Evolutionary conservation across 768 basidiomycete species (phyloP), one percentile per base, ranked within the genome.

Genomic region (Lactarius akahatsu): DNA sequence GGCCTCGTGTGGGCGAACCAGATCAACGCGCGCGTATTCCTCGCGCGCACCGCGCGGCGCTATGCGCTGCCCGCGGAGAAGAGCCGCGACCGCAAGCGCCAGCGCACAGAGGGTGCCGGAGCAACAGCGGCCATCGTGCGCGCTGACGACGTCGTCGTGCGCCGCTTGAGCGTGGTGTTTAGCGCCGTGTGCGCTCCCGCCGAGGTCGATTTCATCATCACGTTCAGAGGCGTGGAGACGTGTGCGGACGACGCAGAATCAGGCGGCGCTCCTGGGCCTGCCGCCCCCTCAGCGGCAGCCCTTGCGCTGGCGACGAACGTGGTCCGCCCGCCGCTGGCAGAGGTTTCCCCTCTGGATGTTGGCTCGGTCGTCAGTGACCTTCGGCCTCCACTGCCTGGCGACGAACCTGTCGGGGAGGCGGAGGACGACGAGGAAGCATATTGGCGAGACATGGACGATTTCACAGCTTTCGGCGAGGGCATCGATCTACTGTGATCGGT

Each of bases 1-100:
- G 96, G 96, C 3, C 85, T 97, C 59, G 88, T 87, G 10, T 98
- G 96, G 96, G 91, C 96, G 18, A 98, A 96, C 75, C 90, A 93
- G 72, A 81, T 98, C 64, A 96, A 96, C 71, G 83, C 82, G 4
- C 85, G 96, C 28, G 83, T 98, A 56, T 88, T 96, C 82, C 82
- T 97, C 60, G 85, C 83, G 54, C 84, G 92, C 36, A 95, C 94
- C 0, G 84, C 84, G 11, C 80, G 92, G 66, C 81, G 89, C 64
- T 81, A 85, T 56, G 80, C 86, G 65, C 73, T 90, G 32, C 76
- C 80, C 62, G 79, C 79, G 47, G 77, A 77, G 32, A 64, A 41
- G 9, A 13, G 65, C 30, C 77, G 76, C 11, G 64, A 61, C 6
- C 66, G 65, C 28, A 79, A 78, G 72, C 77, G 67, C 61, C 67